These are phyloP conservation scores for Ceratobasidium sp. DNA, from an alignment of 1,284 basidiomycete genomes.

Conservation along the genomic window DNA sequence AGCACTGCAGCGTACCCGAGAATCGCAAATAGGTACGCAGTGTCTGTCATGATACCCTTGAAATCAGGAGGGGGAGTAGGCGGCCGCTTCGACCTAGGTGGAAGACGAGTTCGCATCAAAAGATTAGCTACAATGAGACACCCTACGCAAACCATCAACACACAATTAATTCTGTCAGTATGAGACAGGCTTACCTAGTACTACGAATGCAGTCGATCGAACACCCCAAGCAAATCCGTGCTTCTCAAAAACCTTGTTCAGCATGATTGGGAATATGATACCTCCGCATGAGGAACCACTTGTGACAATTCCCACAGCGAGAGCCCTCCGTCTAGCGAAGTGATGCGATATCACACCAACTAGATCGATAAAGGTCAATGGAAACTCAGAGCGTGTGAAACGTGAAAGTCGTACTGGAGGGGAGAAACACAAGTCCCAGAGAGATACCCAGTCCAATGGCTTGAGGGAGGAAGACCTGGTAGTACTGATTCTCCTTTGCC, in stretches of 20 bases:
- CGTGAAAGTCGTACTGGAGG: not conserved
- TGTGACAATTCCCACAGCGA: constrained; percentile 59
- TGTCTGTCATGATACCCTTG: constrained; percentile 11
- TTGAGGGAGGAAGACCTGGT: constrained; percentile 53
- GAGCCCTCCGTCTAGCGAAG: constrained; percentile 56
- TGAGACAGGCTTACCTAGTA: constrained; percentile 1
- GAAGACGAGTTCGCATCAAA: constrained; percentile 34
- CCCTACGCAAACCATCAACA: not conserved
- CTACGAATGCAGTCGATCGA: constrained; percentile 28
- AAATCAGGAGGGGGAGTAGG: constrained; percentile 1
- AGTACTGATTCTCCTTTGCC: constrained; percentile 48
- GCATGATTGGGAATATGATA: constrained; percentile 69
- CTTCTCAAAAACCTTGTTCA: constrained; percentile 60
- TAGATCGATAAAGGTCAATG: constrained; percentile 45
- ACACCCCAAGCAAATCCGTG: constrained; percentile 67
- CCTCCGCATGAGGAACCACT: constrained; percentile 63
- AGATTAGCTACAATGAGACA: constrained; percentile 33
- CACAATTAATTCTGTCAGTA: not conserved
- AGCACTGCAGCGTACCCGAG: constrained; percentile 6
- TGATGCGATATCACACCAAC: constrained; percentile 62
- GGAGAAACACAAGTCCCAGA: constrained; percentile 55
- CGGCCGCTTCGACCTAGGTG: constrained; percentile 2
- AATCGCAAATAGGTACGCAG: constrained; percentile 10
- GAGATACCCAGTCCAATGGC: constrained; percentile 56
- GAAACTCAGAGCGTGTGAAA: not conserved